A percentile compares a stretch with the other conserved stretches of the same genome.
Conservation (phyloP, 78 protist genomes). For the Dictyostelium citrinum region DNA sequence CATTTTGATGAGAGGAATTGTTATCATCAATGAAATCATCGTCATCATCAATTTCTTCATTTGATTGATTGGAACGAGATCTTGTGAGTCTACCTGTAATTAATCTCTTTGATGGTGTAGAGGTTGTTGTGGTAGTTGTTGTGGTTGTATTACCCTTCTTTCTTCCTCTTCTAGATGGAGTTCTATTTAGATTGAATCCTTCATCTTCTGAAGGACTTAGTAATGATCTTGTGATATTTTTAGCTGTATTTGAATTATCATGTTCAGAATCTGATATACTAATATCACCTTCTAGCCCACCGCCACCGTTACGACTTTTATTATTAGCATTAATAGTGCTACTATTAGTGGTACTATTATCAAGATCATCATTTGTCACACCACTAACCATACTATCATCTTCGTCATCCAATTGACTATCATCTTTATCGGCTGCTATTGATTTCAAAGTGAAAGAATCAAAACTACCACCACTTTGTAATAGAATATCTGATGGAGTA, state of each 20-base stretch:
- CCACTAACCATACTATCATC: background rate
- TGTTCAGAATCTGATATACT: background rate
- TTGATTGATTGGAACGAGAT: background rate
- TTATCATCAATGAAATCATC: background rate
- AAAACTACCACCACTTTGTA: background rate
- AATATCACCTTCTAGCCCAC: background rate
- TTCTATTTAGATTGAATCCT: background rate
- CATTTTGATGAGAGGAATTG: background rate
- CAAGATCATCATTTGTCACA: background rate
- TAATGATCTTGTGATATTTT: background rate
- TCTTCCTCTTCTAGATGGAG: background rate
- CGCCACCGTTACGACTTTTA: background rate
- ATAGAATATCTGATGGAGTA: background rate
- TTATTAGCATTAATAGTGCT: background rate
- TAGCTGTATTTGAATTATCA: background rate
- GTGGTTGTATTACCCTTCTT: background rate
- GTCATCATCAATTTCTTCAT: background rate
- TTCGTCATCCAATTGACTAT: background rate
- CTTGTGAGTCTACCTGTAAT: background rate
- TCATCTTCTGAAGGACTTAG: background rate
- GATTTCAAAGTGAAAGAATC: background rate
- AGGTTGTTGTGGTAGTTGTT: background rate
- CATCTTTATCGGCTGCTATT: background rate
- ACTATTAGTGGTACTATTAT: background rate
- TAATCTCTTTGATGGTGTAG: slow-evolving; percentile 2